Base-by-base conservation (phyloP, 2,329 filamentous ascomycete species). In the Aspergillus sp. region DNA sequence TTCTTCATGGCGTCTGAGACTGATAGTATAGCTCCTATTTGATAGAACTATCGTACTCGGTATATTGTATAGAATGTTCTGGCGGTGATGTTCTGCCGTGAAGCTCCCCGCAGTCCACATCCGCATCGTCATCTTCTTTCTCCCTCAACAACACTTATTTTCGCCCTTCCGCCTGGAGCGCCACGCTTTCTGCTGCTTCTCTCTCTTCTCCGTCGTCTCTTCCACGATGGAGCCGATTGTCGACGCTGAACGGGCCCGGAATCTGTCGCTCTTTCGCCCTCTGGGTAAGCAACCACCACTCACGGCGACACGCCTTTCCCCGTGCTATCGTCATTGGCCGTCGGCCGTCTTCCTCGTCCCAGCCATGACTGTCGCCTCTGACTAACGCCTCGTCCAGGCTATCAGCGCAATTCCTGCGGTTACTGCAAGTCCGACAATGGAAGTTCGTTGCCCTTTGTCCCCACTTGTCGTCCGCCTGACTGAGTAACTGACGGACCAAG, bases 351-450 rank as follows among this genome's bases (percentile, higher is more conserved):
- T 41, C 11, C 47, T 53, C 42, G 30, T 40, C 36, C 49, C 52
- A 35, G 24, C 46, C 36, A 49, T 50, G 40, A 52, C 47, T 49
- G 53, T 53, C 55, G 40, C 38, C 26, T 41, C 41, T 42, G 35
- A 53, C 51, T 40, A 47, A 47, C 45, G 45, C 49, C 47, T 35
- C 36, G 13, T 54, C 16, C 60, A 77, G 74, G 75, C 52, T 78
- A 78, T 62, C 74, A 77, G 60, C 70, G 71, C 47, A 76, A 73
- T 54, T 69, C 68, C 13, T 78, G 76, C 60, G 76, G 76, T 50
- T 79, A 79, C 63, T 79, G 76, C 66, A 75, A 77, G 64, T 73
- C 69, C 42, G 64, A 68, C 19, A 58, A 70, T 59, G 73, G 74
- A 57, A 76, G 76, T 78, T 58, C 68, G 76, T 46, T 9, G 49